A percentile compares a stretch with the other conserved stretches of the same genome.
These are phyloP conservation scores for Globisporangium parvum DNA, from an alignment of 352 stramenopile genomes.

Conservation along the genomic window DNA sequence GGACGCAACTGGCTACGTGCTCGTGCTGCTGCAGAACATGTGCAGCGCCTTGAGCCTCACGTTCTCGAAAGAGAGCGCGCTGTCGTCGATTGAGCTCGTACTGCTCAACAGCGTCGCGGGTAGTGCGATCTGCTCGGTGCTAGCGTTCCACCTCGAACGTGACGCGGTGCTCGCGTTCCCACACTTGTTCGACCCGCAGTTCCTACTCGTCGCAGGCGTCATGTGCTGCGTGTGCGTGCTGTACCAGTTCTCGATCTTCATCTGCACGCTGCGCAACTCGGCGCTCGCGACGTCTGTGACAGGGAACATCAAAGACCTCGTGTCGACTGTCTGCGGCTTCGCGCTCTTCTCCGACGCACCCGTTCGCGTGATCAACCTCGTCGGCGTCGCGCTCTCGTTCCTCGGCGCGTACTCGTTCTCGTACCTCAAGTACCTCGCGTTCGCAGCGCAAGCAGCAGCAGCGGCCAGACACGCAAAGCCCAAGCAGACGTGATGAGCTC, in stretches of 20 bases:
- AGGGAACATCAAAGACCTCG: constrained; percentile 70
- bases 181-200: constrained; percentile 19
- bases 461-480: neutral
- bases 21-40: constrained; percentile 69
- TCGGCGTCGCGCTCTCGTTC: constrained; percentile 58
- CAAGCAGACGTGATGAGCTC: constrained; percentile 1
- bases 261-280: constrained; percentile 64
- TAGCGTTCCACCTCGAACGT: constrained; percentile 36
- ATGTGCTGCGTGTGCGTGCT: constrained; percentile 68
- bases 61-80: constrained; percentile 57
- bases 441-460: constrained; percentile 15
- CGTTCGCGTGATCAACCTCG: constrained; percentile 32
- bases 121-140: constrained; percentile 29
- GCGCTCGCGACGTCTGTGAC: constrained; percentile 70
- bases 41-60: constrained; percentile 54
- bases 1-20: constrained; percentile 35
- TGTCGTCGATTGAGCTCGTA: constrained; percentile 49
- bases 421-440: constrained; percentile 55
- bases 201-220: constrained; percentile 27
- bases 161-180: constrained; percentile 32
- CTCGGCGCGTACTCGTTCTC: constrained; percentile 69
- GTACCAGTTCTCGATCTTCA: constrained; percentile 69
- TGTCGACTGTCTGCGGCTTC: constrained; percentile 53
- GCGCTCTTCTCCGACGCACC: constrained; percentile 53
- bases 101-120: constrained; percentile 47